Conservation (phyloP, 2,329 filamentous ascomycete genomes). For the Pseudocercospora crystallina region DNA sequence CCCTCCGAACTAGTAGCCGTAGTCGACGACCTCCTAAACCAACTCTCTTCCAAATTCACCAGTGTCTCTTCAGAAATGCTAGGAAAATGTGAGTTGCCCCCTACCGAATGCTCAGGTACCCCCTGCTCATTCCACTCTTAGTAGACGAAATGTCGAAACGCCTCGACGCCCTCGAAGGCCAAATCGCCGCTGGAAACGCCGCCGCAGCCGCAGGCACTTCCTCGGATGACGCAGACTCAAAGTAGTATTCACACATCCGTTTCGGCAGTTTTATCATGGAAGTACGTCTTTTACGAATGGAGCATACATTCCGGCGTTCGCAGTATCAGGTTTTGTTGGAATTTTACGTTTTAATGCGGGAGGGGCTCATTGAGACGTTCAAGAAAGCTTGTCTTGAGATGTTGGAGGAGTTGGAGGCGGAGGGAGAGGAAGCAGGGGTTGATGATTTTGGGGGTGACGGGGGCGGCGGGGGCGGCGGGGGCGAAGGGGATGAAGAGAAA, state of each 20-base stretch:
- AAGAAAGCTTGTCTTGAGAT: too few relatives aligned
- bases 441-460: too few relatives aligned
- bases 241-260: neutral
- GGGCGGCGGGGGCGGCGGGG: too few relatives aligned
- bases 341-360: too few relatives aligned
- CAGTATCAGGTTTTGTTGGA: too few relatives aligned
- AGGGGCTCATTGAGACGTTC: too few relatives aligned
- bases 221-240: slow-evolving; percentile 1
- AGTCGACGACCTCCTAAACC: slow-evolving; percentile 83
- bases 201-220: slow-evolving; percentile 6
- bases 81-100: slow-evolving; percentile 68
- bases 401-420: too few relatives aligned
- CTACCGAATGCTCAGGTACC: neutral
- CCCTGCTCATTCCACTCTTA: slow-evolving; percentile 39
- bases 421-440: too few relatives aligned
- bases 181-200: slow-evolving; percentile 59
- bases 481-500: too few relatives aligned
- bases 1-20: slow-evolving; percentile 70
- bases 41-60: slow-evolving; percentile 81
- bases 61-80: slow-evolving; percentile 84
- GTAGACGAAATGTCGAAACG: slow-evolving; percentile 93
- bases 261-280: too few relatives aligned
- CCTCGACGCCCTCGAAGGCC: slow-evolving; percentile 77
- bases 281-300: too few relatives aligned
- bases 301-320: too few relatives aligned